Evolutionary conservation across 2,329 filamentous ascomycete species (phyloP).

Genomic region (Monilinia polystroma): DNA sequence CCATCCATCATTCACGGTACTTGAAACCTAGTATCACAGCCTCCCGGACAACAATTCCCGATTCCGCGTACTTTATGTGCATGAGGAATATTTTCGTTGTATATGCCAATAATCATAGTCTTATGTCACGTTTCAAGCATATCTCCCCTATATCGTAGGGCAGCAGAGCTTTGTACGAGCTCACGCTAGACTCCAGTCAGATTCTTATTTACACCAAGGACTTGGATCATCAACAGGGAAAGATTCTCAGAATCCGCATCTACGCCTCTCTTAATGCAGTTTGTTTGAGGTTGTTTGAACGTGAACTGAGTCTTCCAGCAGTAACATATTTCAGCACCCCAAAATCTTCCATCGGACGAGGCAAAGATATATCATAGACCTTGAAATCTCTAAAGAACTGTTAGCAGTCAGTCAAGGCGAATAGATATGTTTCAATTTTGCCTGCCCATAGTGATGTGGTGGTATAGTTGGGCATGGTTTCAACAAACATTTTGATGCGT

Average conservation of each 20-base stretch:
- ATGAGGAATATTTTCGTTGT: background rate
- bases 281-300: background rate
- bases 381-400: background rate
- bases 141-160: background rate
- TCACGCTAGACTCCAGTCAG: background rate
- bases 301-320: background rate
- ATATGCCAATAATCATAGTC: conserved; percentile 2
- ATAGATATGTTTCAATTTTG: no score
- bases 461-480: background rate
- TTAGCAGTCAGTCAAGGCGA: no score
- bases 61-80: background rate
- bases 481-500: background rate
- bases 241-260: background rate
- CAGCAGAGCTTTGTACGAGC: background rate
- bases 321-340: background rate
- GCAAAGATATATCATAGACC: background rate
- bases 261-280: background rate
- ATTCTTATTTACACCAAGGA: background rate
- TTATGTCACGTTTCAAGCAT: background rate
- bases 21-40: background rate
- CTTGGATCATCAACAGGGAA: background rate
- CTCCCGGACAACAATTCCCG: background rate
- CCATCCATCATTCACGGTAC: background rate
- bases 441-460: background rate
- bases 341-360: background rate